Conservation (phyloP, 2,329 filamentous ascomycete genomes). For the Aspergillus felis region DNA sequence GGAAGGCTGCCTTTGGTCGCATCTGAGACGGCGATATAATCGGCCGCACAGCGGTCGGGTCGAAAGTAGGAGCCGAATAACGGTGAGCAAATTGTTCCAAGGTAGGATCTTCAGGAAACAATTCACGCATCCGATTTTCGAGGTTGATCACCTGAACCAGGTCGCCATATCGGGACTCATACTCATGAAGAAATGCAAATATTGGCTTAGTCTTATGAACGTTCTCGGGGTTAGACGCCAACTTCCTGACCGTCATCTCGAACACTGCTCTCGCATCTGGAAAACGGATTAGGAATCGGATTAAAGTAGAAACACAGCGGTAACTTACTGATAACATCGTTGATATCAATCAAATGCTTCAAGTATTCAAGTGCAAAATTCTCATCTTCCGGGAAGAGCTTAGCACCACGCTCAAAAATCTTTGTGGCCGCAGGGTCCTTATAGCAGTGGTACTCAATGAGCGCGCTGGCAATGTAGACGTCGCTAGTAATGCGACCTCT, state of each 20-base stretch:
- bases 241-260: conserved; percentile 82
- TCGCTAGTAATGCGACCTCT: conserved; percentile 87
- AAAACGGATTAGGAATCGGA: conserved; percentile 11
- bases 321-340: conserved; percentile 84
- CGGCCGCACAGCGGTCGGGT: conserved; percentile 74
- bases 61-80: conserved; percentile 69
- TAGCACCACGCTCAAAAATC: conserved; percentile 92
- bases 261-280: conserved; percentile 91
- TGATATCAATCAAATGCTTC: conserved; percentile 87
- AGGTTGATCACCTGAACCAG: conserved; percentile 84
- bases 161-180: conserved; percentile 92
- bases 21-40: conserved; percentile 83
- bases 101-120: conserved; percentile 85
- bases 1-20: conserved; percentile 53
- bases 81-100: conserved; percentile 72
- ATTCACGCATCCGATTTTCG: conserved; percentile 85
- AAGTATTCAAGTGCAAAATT: conserved; percentile 92
- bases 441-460: conserved; percentile 94
- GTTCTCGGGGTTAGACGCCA: conserved; percentile 72
- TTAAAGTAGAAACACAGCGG: background rate
- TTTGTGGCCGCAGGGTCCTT: conserved; percentile 88
- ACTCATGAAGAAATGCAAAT: conserved; percentile 89
- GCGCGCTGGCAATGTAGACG: conserved; percentile 87
- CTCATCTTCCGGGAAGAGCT: conserved; percentile 90
- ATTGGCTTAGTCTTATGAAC: conserved; percentile 74